phyloP scores from a whole-genome alignment of 768 basidiomycete genomes.

The Xerocomellus dryophilus region DNA sequence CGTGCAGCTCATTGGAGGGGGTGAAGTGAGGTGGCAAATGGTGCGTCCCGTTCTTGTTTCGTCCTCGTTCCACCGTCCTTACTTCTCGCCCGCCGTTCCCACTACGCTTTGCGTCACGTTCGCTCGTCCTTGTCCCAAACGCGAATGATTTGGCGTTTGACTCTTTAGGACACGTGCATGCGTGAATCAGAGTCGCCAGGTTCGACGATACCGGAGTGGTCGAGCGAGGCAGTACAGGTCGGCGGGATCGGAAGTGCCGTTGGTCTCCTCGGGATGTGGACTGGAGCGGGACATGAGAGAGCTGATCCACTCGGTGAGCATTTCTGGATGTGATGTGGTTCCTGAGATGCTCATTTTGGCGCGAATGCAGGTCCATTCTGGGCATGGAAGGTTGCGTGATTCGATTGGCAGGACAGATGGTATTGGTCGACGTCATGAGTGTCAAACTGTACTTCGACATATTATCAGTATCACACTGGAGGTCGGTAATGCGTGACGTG shows the following conservation, averaged over 20 bases:
- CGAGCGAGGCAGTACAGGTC: constrained; percentile 54
- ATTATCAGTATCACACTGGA: background rate
- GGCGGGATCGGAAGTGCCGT: constrained; percentile 52
- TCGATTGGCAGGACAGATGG: background rate
- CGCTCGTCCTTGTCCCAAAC: too few species aligned
- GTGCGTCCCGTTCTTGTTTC: constrained; percentile 29
- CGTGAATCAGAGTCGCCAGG: constrained; percentile 35
- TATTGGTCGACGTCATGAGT: background rate
- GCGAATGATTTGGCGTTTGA: background rate
- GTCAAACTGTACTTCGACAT: background rate
- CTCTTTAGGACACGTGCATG: constrained; percentile 14
- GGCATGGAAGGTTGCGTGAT: constrained; percentile 41
- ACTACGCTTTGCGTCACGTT: background rate
- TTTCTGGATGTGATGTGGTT: background rate
- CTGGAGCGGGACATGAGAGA: constrained; percentile 45
- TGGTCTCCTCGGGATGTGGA: constrained; percentile 57
- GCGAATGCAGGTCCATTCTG: constrained; percentile 38
- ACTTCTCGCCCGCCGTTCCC: too few species aligned
- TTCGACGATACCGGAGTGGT: constrained; percentile 44
- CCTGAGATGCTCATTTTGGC: background rate
- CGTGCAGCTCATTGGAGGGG: constrained; percentile 48
- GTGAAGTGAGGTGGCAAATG: constrained; percentile 50
- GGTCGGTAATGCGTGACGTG: background rate
- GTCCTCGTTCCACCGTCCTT: background rate
- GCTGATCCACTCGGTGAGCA: constrained; percentile 43